Conservation (phyloP, 2,329 filamentous ascomycete genomes). For the Orbilia oligospora region DNA sequence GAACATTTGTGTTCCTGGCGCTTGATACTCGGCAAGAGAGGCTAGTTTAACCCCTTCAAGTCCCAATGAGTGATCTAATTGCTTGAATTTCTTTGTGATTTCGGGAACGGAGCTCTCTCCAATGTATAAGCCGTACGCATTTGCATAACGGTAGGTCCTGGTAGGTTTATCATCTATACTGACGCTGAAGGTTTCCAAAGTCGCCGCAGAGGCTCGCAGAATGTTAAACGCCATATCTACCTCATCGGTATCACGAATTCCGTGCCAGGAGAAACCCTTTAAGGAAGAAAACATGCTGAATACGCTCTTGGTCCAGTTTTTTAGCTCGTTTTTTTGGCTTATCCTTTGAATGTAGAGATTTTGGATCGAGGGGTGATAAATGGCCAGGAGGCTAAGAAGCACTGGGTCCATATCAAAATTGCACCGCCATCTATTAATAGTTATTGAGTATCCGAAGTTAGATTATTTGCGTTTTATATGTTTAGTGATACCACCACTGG, state of each 20-base stretch:
- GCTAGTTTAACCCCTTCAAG: not conserved
- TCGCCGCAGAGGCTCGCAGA: not conserved
- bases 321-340: not conserved
- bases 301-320: not conserved
- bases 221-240: not conserved
- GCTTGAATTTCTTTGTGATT: not conserved
- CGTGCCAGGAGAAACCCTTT: not conserved
- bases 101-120: too few species aligned
- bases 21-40: not conserved
- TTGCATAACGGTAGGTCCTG: too few species aligned
- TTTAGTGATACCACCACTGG: too few species aligned
- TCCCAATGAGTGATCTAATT: not conserved
- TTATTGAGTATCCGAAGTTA: not conserved
- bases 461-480: not conserved
- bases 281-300: not conserved
- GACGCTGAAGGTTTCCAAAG: not conserved
- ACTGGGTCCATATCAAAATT: not conserved
- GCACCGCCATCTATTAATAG: slow-evolving; percentile 5
- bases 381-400: not conserved
- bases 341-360: not conserved
- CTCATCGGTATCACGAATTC: not conserved
- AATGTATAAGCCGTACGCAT: too few species aligned
- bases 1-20: not conserved
- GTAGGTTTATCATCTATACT: too few species aligned
- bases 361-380: not conserved